Conservation (phyloP, 371 early-diverging fungal genomes). For the Sporodiniella umbellata region DNA sequence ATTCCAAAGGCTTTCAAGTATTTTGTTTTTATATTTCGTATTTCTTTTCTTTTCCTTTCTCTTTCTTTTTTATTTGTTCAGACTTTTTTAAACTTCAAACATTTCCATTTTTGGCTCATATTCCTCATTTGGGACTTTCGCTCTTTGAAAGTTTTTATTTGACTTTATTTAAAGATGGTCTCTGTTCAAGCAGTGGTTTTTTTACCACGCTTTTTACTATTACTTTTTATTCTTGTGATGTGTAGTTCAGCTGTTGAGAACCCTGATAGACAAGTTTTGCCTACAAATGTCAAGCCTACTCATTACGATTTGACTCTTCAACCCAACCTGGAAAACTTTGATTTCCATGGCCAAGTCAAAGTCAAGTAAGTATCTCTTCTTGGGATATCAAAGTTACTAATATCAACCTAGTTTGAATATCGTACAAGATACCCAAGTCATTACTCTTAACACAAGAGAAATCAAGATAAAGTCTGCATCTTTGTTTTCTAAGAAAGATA, state of each 20-base stretch:
- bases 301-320: conserved; percentile 71
- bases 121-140: conserved; percentile 3
- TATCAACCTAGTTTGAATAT: conserved; percentile 44
- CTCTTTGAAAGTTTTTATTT: background rate
- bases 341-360: conserved; percentile 66
- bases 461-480: conserved; percentile 49
- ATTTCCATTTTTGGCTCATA: background rate
- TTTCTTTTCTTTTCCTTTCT: background rate
- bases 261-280: conserved; percentile 59
- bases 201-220: conserved; percentile 1
- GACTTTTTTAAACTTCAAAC: background rate
- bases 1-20: background rate
- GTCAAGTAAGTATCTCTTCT: conserved; percentile 36
- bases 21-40: background rate
- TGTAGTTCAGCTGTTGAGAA: conserved; percentile 19
- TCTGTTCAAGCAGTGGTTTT: background rate
- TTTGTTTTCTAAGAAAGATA: conserved; percentile 48
- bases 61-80: background rate
- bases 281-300: conserved; percentile 67
- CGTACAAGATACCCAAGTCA: conserved; percentile 56
- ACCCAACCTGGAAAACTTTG: conserved; percentile 64
- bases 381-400: background rate
- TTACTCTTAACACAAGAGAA: conserved; percentile 63
- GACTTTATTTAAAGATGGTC: background rate
- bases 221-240: conserved; percentile 3